Base-by-base conservation (phyloP, 371 early-diverging fungal genomes). In the Lichtheimia ramosa region DNA sequence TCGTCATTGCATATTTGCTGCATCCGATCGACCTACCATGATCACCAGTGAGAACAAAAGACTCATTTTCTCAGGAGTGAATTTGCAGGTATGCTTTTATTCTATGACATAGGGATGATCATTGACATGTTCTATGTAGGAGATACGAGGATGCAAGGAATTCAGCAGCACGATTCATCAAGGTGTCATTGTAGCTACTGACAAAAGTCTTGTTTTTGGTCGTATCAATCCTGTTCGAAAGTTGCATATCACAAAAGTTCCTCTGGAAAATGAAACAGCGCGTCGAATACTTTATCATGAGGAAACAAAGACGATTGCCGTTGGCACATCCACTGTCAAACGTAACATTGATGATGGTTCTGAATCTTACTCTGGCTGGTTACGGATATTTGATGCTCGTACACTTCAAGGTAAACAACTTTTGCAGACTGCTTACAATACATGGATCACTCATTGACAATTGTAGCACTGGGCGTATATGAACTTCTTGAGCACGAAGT, bases 1-100 rank as follows among this genome's bases (percentile, higher is more conserved):
- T n/a, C 57, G 63, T 39, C 65, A 54, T 6, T 74, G 81, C 61
- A 86, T 96, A 15, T 94, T 96, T 80, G 89, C 89, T 0, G 80
- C 92, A 13, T 89, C 90, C 20, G 93, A 93, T 68, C 77, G 86
- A 24, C 94, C 97, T 1, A 89, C 96, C 0, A 86, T 97, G 24
- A 81, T 97, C 21, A 79, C 79, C 56, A 83, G 82, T 55, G 69
- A 67, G n/a, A 79, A 82, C 56, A 71, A 80, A 13, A 87, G 84
- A 61, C 78, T 95, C 8, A 57, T 85, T 39, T 95, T 86, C 63
- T 89, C 92, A 8, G 87, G 85, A 43, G 91, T 96, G 48, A 93
- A 95, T 66, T 62, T 89, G 13, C 85, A 84, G 74, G 89, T 86
- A 67, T 25, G 53, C 43, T 4, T n/a, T 43, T 28, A 52, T 27